Conservation (phyloP, 2,329 filamentous ascomycete genomes). For the Trichoderma asperellum region DNA sequence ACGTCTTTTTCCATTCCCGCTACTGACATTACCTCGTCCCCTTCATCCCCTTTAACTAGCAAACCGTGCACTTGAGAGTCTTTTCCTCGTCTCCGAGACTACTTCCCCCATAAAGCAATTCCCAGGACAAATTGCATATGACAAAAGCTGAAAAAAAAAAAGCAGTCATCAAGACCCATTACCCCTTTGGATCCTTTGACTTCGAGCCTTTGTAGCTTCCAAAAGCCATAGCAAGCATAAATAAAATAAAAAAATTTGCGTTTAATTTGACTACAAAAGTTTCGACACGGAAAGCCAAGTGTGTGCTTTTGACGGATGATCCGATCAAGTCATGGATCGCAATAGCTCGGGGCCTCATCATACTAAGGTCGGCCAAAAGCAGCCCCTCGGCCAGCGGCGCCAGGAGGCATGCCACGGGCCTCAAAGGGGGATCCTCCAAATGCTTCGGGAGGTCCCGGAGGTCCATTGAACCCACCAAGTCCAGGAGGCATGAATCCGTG, state of each 20-base stretch:
- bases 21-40: neutral
- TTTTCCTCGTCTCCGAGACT: slow-evolving; percentile 11
- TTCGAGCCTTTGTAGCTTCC: slow-evolving; percentile 1
- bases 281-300: slow-evolving; percentile 6
- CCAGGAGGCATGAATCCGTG: slow-evolving; percentile 59
- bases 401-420: slow-evolving; percentile 58
- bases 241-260: slow-evolving; percentile 9
- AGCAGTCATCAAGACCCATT: slow-evolving; percentile 8
- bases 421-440: slow-evolving; percentile 58
- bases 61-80: slow-evolving; percentile 14
- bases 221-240: slow-evolving; percentile 7
- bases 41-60: neutral
- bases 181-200: neutral
- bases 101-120: slow-evolving; percentile 11
- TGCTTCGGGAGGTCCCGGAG: slow-evolving; percentile 51
- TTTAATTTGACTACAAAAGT: slow-evolving; percentile 12
- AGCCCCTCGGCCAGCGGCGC: slow-evolving; percentile 46
- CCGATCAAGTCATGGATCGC: neutral
- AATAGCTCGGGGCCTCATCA: no score
- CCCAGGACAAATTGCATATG: slow-evolving; percentile 12
- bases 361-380: slow-evolving; percentile 41
- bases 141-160: slow-evolving; percentile 6
- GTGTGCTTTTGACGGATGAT: neutral
- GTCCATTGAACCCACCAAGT: slow-evolving; percentile 61
- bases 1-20: slow-evolving; percentile 14